Evolutionary conservation across 1,284 basidiomycete genomes (phyloP).

Genomic region (Puccinia coronata): DNA sequence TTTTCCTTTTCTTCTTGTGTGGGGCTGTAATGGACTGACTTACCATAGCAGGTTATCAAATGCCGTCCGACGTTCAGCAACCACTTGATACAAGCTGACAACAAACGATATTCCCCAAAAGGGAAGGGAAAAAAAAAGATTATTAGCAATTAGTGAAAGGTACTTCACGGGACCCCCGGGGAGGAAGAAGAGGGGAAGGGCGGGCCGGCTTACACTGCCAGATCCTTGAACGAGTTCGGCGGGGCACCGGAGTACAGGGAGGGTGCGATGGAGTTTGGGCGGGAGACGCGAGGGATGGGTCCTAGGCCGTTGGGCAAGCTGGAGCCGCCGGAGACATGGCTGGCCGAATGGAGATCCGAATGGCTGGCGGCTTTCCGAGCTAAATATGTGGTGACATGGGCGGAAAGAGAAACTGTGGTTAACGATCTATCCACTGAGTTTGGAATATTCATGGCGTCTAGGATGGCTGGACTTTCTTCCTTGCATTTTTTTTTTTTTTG

Average conservation of each 20-base stretch:
- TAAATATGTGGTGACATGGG: too few relatives aligned
- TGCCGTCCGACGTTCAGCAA: constrained; percentile 42
- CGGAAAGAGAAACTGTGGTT: too few relatives aligned
- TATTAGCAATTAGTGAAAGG: too few relatives aligned
- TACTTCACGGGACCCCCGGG: too few relatives aligned
- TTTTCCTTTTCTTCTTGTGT: neutral
- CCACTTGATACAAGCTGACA: constrained; percentile 36
- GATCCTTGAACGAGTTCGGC: constrained; percentile 38
- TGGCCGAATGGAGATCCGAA: constrained; percentile 9
- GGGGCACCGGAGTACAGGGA: constrained; percentile 34
- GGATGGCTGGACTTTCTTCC: too few relatives aligned
- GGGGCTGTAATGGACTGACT: too few relatives aligned
- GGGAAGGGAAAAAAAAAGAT: neutral
- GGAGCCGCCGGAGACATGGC: neutral
- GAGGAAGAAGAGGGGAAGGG: neutral
- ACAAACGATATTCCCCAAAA: constrained; percentile 9
- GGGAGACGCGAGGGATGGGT: neutral
- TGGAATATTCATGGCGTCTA: too few relatives aligned
- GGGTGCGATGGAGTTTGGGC: constrained; percentile 32
- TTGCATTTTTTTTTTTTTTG: too few relatives aligned
- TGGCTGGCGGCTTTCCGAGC: neutral
- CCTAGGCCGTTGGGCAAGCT: neutral
- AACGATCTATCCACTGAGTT: too few relatives aligned
- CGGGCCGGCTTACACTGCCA: constrained; percentile 23
- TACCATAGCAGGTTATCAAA: constrained; percentile 48